phyloP scores from a whole-genome alignment of 805 yeast species.

The Kodamaea laetipori region DNA sequence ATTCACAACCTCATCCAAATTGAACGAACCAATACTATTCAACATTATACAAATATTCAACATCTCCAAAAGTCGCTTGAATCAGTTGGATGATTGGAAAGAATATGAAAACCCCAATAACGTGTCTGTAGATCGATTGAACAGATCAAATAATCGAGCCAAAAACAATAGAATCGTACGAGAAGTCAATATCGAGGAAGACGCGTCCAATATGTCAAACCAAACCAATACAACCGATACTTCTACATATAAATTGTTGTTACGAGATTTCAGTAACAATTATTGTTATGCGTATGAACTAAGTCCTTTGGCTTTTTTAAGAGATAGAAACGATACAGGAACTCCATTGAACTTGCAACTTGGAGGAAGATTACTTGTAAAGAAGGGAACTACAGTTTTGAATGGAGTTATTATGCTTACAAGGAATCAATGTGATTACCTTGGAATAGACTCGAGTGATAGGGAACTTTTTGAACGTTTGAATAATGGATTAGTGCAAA shows the following conservation, averaged over 20 bases:
- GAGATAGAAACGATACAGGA: slow-evolving; percentile 22
- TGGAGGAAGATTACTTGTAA: slow-evolving; percentile 61
- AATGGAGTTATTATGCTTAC: slow-evolving; percentile 49
- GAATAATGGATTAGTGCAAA: slow-evolving; percentile 37
- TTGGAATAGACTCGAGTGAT: slow-evolving; percentile 30
- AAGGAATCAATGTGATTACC: slow-evolving; percentile 32
- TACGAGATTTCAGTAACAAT: slow-evolving; percentile 56
- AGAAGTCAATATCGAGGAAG: slow-evolving; percentile 51
- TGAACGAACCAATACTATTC: slow-evolving; percentile 37
- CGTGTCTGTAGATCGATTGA: slow-evolving; percentile 60
- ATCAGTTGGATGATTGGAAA: slow-evolving; percentile 58
- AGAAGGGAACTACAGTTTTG: slow-evolving; percentile 47
- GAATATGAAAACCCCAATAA: slow-evolving; percentile 56
- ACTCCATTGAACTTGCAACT: slow-evolving; percentile 35
- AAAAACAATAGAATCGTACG: slow-evolving; percentile 41
- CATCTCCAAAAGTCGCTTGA: slow-evolving; percentile 49
- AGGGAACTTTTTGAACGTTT: slow-evolving; percentile 27
- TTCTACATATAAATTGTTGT: slow-evolving; percentile 52
- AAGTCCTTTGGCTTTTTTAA: slow-evolving; percentile 51
- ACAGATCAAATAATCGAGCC: slow-evolving; percentile 20
- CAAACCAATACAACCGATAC: slow-evolving; percentile 13
- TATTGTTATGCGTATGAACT: slow-evolving; percentile 59
- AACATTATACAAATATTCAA: slow-evolving; percentile 60
- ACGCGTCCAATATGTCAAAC: slow-evolving; percentile 17
- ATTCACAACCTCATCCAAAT: not conserved